Evolutionary conservation across 495 filamentous ascomycete species (phyloP), one percentile per base, ranked within the genome.

Genomic region (Aspergillus mulundensis): DNA sequence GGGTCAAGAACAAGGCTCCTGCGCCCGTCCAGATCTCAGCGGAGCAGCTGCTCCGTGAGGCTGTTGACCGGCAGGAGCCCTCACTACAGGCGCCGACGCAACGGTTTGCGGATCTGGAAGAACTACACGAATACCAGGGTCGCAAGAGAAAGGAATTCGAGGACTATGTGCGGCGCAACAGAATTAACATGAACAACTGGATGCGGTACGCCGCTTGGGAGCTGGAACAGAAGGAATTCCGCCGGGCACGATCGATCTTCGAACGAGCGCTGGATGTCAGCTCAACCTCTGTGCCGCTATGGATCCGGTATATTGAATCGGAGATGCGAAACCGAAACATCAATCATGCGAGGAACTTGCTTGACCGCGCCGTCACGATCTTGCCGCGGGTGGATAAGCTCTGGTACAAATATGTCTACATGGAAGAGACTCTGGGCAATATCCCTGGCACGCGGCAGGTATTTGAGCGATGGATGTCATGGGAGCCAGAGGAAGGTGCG

Each of bases 401-500:
- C 49, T 98, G 94, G 94, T 97, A 93, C 72, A 96, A 97, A 68
- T 97, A 96, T 80, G 90, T 95, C 25, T 96, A 96, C 66, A 95
- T 97, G 88, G 94, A 97, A 70, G 95, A 98, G 79, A 97, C 91
- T 48, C 77, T 98, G 40, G 87, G 89, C 6, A 97, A 98, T 62
- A 86, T 98, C 39, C 84, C 92, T 7, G 94, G 94, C 15, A 95
- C 91, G 16, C 80, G 94, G 48, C 90, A 95, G 67, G 90, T 97
- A 2, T 98, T 97, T 69, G 95, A 98, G 75, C 79, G 94, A 41
- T 98, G 95, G 95, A 91, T 97, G 88, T 85, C 87, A 53, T 98
- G 94, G 94, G 88, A 97, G 69, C 94, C 94, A 4, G 90, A 96
- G 55, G 94, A 97, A 79, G 86, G 87, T 34, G 95, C 95, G 0